A percentile compares a stretch with the other conserved stretches of the same genome.
Evolutionary conservation across 306 rosid species (phyloP).

Genomic region (Malus sieversii): DNA sequence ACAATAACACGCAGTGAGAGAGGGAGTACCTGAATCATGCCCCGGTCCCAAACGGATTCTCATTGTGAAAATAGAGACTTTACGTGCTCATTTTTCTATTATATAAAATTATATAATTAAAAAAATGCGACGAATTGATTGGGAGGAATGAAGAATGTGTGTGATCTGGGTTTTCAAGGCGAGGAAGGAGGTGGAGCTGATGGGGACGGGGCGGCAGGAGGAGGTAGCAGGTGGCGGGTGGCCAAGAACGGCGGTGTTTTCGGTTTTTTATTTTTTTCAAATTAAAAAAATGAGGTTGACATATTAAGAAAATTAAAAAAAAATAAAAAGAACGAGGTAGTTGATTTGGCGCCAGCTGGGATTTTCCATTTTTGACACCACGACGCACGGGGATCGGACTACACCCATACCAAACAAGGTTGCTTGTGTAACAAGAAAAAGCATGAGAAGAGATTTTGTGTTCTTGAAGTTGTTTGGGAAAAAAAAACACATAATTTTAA

Average conservation of each 20-base stretch:
- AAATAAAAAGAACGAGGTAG: not conserved
- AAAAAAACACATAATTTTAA: no score
- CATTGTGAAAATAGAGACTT: not conserved
- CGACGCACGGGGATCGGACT: not conserved
- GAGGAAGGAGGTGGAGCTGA: not conserved
- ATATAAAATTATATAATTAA: not conserved
- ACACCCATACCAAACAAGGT: not conserved
- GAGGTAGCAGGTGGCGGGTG: not conserved
- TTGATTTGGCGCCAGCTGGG: not conserved
- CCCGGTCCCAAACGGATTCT: not conserved
- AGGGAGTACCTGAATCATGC: not conserved
- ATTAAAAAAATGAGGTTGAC: not conserved
- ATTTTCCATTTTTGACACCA: not conserved
- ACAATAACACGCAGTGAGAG: not conserved
- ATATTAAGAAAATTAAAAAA: not conserved
- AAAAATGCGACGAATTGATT: not conserved
- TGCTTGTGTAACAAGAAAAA: not conserved
- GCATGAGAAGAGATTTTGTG: no score
- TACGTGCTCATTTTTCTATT: not conserved
- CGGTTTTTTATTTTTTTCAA: not conserved
- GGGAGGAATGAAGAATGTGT: not conserved
- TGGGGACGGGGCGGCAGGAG: not conserved
- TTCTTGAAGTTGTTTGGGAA: no score
- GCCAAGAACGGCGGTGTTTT: not conserved
- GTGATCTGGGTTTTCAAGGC: not conserved